phyloP scores from a whole-genome alignment of 2,329 filamentous ascomycete species.

The Colletotrichum theobromicola region DNA sequence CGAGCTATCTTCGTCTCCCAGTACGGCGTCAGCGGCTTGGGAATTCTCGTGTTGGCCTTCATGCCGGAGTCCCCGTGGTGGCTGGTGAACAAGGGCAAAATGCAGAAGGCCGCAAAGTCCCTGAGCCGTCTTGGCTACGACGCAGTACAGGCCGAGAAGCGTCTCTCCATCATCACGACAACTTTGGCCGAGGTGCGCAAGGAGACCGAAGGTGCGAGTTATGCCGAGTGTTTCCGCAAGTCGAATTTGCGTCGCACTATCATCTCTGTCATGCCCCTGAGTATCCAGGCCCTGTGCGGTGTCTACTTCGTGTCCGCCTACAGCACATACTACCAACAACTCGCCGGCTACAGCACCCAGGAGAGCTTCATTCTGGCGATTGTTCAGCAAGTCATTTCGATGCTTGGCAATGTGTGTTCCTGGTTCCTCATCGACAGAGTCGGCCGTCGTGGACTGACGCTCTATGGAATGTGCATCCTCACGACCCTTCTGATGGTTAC shows the following conservation, averaged over 20 bases:
- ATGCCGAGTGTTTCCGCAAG: slow-evolving; percentile 43
- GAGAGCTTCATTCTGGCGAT: slow-evolving; percentile 43
- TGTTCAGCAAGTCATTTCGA: slow-evolving; percentile 24
- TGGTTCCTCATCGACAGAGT: slow-evolving; percentile 36
- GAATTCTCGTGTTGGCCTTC: slow-evolving; percentile 4
- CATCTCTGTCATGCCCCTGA: slow-evolving; percentile 40
- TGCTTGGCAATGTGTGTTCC: slow-evolving; percentile 35
- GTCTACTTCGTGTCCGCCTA: slow-evolving; percentile 41
- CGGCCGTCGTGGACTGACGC: slow-evolving; percentile 32
- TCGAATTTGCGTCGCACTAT: slow-evolving; percentile 44
- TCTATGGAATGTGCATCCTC: slow-evolving; percentile 35
- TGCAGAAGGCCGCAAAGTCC: slow-evolving; percentile 17
- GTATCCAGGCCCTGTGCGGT: slow-evolving; percentile 39
- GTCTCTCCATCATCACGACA: slow-evolving; percentile 31
- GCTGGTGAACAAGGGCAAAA: slow-evolving; percentile 35
- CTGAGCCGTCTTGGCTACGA: slow-evolving; percentile 35
- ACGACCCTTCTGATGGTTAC: slow-evolving; percentile 33
- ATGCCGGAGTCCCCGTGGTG: slow-evolving; percentile 51
- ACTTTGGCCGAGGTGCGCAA: slow-evolving; percentile 36
- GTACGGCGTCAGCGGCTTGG: slow-evolving; percentile 17
- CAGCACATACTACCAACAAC: slow-evolving; percentile 44
- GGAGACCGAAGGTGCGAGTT: slow-evolving; percentile 41
- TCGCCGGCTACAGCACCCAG: slow-evolving; percentile 41
- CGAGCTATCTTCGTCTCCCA: slow-evolving; percentile 21
- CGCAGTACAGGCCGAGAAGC: slow-evolving; percentile 30